phyloP scores from a whole-genome alignment of 352 stramenopile species.

The Phytopythium litorale region DNA sequence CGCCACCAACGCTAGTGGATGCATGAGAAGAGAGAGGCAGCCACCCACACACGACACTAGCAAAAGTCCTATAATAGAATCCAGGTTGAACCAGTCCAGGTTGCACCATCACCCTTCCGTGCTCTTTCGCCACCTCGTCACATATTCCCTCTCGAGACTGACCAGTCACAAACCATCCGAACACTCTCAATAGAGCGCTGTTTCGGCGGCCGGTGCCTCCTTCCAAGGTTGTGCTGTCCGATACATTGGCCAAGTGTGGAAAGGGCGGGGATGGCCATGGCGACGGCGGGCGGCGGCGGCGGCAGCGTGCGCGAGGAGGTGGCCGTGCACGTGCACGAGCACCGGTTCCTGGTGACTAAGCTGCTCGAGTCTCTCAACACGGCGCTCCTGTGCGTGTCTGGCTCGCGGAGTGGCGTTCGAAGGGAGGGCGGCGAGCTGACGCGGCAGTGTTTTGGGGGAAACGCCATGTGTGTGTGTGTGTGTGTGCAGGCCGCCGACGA shows the following conservation, averaged over 20 bases:
- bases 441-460: neutral
- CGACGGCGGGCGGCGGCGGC: neutral
- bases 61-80: too few species aligned
- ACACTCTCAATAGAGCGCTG: neutral
- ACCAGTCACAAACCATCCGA: too few species aligned
- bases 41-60: neutral
- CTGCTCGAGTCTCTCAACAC: slow-evolving; percentile 74
- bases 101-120: too few species aligned
- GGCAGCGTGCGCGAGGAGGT: slow-evolving; percentile 68
- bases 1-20: neutral
- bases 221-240: neutral
- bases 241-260: neutral
- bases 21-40: neutral
- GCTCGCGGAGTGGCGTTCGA: neutral
- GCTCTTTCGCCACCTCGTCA: too few species aligned
- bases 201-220: neutral
- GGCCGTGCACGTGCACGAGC: slow-evolving; percentile 70
- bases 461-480: neutral
- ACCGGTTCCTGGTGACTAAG: slow-evolving; percentile 83
- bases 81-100: too few species aligned
- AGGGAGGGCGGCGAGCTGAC: neutral
- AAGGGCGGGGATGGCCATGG: slow-evolving; percentile 4
- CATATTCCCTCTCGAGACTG: too few species aligned
- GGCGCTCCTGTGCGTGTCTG: slow-evolving; percentile 40
- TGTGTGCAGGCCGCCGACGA: slow-evolving; percentile 50